phyloP scores from a whole-genome alignment of 257 asterid genomes.

The Solanum tarijense region DNA sequence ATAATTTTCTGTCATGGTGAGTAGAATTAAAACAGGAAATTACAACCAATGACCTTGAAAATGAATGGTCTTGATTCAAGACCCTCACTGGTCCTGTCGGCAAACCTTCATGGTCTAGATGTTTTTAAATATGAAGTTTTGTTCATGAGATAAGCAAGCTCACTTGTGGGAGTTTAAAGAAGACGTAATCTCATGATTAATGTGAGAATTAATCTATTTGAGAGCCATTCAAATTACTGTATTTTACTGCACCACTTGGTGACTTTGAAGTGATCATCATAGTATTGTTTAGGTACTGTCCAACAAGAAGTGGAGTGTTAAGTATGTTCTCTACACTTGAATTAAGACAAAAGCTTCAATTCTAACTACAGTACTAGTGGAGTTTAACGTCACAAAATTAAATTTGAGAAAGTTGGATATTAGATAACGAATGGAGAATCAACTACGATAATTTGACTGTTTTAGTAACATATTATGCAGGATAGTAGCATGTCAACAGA shows the following conservation, averaged over 20 bases:
- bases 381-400: background rate
- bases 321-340: background rate
- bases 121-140: background rate
- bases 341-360: background rate
- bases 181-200: background rate
- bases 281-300: background rate
- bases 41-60: background rate
- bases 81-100: no score
- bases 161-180: background rate
- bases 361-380: background rate
- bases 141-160: background rate
- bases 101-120: background rate
- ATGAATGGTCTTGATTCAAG: no score
- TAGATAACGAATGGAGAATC: background rate
- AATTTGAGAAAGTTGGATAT: background rate
- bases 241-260: background rate
- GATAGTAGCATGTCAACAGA: background rate
- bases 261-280: background rate
- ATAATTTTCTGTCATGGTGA: background rate
- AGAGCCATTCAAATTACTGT: background rate
- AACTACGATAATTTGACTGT: background rate
- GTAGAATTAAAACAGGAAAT: background rate
- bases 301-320: background rate
- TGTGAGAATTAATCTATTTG: background rate
- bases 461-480: no score